Evolutionary conservation across 257 asterid genomes (phyloP).

Genomic region (Primulina eburnea): DNA sequence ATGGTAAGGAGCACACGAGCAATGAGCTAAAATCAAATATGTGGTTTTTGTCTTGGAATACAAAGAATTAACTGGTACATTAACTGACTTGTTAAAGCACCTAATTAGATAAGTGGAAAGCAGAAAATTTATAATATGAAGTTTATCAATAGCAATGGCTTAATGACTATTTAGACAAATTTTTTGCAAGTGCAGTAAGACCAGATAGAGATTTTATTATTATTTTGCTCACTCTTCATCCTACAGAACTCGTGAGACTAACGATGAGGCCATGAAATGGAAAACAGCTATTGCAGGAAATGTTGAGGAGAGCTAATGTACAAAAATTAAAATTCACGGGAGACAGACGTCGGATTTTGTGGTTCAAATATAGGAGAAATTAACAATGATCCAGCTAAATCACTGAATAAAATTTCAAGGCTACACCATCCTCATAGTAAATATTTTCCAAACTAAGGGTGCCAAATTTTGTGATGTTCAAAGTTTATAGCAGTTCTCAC

Average conservation of each 20-base stretch:
- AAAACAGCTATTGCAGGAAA: slow-evolving; percentile 3
- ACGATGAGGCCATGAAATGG: slow-evolving; percentile 8
- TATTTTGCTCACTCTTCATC: slow-evolving; percentile 3
- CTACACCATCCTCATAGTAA: neutral
- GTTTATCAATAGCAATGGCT: slow-evolving; percentile 5
- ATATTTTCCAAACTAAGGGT: slow-evolving; percentile 2
- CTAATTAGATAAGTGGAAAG: neutral
- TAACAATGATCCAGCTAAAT: neutral
- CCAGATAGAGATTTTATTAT: slow-evolving; percentile 11
- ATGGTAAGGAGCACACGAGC: neutral
- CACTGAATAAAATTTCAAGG: neutral
- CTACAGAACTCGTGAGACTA: neutral
- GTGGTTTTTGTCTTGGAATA: neutral
- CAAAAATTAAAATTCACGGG: neutral
- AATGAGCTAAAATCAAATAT: neutral
- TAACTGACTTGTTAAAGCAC: neutral
- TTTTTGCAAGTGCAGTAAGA: neutral
- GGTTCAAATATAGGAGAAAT: neutral
- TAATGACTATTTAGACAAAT: neutral
- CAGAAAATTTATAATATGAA: neutral
- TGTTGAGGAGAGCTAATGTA: slow-evolving; percentile 1
- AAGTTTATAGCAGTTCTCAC: slow-evolving; percentile 45
- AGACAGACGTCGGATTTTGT: neutral
- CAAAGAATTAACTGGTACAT: neutral
- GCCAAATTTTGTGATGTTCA: slow-evolving; percentile 17